Evolutionary conservation across 1,139 yeast genomes (phyloP).

Genomic region (Geotrichum carabidarum): DNA sequence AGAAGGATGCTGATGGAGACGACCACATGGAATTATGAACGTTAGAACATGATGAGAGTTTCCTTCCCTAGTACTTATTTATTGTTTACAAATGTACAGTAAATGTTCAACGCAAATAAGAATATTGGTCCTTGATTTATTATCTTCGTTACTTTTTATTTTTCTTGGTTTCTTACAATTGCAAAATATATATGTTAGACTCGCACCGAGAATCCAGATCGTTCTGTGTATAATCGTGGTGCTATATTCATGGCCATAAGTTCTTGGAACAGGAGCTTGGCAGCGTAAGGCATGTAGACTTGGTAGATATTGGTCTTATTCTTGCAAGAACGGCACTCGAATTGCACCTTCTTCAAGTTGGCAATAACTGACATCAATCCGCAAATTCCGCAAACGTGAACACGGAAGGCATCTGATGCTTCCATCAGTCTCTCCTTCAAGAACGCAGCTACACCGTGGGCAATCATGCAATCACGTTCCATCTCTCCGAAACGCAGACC

Average conservation of each 20-base stretch:
- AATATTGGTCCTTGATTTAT: neutral
- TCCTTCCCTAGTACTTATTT: neutral
- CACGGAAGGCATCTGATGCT: conserved; percentile 97
- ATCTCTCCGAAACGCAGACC: conserved; percentile 99
- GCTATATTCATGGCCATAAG: conserved; percentile 96
- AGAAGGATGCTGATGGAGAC: conserved; percentile 18
- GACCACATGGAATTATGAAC: conserved; percentile 18
- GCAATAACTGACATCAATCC: conserved; percentile 98
- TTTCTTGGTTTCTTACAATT: neutral
- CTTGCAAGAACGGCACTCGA: conserved; percentile 97
- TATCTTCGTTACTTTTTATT: neutral
- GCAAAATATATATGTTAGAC: neutral
- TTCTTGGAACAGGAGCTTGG: conserved; percentile 93
- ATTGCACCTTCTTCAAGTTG: conserved; percentile 91
- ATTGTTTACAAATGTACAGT: neutral
- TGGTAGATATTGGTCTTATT: conserved; percentile 97
- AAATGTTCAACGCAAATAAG: neutral
- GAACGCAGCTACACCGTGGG: conserved; percentile 98
- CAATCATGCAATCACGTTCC: conserved; percentile 99
- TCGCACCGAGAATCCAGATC: conserved; percentile 37
- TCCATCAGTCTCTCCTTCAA: conserved; percentile 97
- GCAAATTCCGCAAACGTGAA: conserved; percentile 95
- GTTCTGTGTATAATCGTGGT: conserved; percentile 42
- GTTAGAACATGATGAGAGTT: neutral
- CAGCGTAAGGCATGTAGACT: conserved; percentile 96